Percentiles rank a stretch among this genome's conserved stretches.
phyloP scores from a whole-genome alignment of 495 filamentous ascomycete genomes.

The Apodospora peruviana region DNA sequence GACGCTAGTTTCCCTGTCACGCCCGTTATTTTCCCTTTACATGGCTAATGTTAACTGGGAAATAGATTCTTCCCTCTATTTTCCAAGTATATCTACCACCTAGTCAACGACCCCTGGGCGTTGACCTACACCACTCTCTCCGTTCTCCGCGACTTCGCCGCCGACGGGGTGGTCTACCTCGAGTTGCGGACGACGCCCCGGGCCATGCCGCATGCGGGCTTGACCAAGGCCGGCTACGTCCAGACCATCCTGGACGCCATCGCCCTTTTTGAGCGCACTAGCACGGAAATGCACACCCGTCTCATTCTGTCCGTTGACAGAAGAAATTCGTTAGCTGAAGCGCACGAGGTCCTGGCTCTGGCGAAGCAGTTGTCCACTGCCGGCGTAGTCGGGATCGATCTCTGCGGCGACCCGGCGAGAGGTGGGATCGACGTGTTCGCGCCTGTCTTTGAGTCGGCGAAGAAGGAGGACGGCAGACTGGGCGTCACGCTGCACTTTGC shows the following conservation, averaged over 20 bases:
- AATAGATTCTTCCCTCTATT: constrained; percentile 69
- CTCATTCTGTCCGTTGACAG: constrained; percentile 78
- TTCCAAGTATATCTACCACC: constrained; percentile 68
- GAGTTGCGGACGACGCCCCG: constrained; percentile 81
- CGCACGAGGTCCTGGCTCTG: constrained; percentile 56
- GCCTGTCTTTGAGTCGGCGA: constrained; percentile 52
- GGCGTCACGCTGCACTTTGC: constrained; percentile 75
- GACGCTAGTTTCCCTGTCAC: constrained; percentile 48
- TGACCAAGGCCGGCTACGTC: constrained; percentile 61
- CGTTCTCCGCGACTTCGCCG: constrained; percentile 64
- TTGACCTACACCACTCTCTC: constrained; percentile 58
- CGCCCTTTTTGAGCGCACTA: constrained; percentile 31
- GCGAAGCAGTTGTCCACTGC: constrained; percentile 47
- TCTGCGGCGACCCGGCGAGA: constrained; percentile 70
- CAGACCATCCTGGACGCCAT: constrained; percentile 58
- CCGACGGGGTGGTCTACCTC: constrained; percentile 71
- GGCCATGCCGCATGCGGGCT: constrained; percentile 40
- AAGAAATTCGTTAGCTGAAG: constrained; percentile 50
- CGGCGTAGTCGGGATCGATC: constrained; percentile 71
- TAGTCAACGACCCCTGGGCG: constrained; percentile 54
- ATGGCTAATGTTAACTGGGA: background rate
- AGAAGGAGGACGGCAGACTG: constrained; percentile 38
- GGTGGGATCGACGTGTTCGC: constrained; percentile 53
- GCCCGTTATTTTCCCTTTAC: constrained; percentile 15
- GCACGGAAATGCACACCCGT: constrained; percentile 42